Base-by-base conservation (phyloP, 2,329 filamentous ascomycete genomes). In the Hypoxylon sp. region DNA sequence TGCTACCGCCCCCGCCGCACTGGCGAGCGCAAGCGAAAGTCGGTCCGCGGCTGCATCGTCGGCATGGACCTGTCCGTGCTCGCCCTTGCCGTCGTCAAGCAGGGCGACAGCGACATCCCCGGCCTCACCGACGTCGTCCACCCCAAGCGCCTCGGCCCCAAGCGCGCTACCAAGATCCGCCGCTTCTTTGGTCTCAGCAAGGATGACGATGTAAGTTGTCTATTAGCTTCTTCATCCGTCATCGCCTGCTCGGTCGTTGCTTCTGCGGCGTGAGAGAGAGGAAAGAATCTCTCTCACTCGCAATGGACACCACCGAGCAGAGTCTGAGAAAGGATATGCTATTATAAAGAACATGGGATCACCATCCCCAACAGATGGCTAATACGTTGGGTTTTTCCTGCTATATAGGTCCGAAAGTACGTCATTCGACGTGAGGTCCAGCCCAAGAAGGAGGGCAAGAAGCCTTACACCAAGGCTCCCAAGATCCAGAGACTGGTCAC, bases 401-500 rank as follows among this genome's bases (percentile, higher is more conserved):
- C 17, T 51, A 47, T 77, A 72, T 84, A 94, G 90, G 90, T 95
- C 83, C 94, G 95, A 86, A 97, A 98, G 86, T 99, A 97, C 85
- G 95, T 99, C 81, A 98, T 99, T 77, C 95, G 95, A 80, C 95
- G 95, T 80, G 95, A 98, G 81, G 88, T 99, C 75, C 88, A 92
- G 84, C 91, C 92, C 78, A 96, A 96, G 90, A 90, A 89, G 77
- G 95, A 98, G 87, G 94, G 92, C 83, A 96, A 95, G 85, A 90
- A 91, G 84, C 83, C 93, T 74, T 98, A 98, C 89, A 97, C 94
- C 90, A 99, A 99, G 91, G 95, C 95, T 75, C 95, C 95, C 81
- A 96, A 94, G 88, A 99, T 99, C 84, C 95, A 99, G 89, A 92
- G 95, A 80, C 92, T 99, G 74, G 92, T 99, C 75, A 99, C 95